Percentiles rank a stretch among this genome's conserved stretches.
These are phyloP conservation scores for Scleroderma citrinum DNA, from an alignment of 768 basidiomycete genomes.

Conservation along the genomic window DNA sequence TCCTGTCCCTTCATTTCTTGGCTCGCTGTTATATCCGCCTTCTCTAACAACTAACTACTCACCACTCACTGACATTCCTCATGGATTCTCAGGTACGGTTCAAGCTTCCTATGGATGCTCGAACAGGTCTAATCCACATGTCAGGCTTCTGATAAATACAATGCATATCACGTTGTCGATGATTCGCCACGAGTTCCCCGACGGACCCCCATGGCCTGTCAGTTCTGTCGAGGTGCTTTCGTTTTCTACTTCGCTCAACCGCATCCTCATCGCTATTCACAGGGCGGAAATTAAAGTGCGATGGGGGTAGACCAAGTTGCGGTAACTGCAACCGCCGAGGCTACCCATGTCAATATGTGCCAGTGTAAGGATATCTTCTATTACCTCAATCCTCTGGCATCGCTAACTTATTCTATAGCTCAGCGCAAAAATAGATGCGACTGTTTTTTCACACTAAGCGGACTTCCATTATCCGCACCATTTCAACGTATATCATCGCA, in stretches of 20 bases:
- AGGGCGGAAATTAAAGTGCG: conserved; percentile 73
- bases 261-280: conserved; percentile 4
- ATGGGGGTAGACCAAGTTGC: conserved; percentile 58
- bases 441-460: not conserved
- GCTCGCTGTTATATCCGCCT: not conserved
- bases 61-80: not conserved
- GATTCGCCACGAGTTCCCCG: conserved; percentile 30
- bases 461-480: not conserved
- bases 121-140: not conserved
- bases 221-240: conserved; percentile 58
- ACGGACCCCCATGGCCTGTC: conserved; percentile 66
- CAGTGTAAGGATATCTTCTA: conserved; percentile 49
- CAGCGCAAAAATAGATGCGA: conserved; percentile 26
- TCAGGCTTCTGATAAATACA: conserved; percentile 1
- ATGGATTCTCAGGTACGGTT: not conserved
- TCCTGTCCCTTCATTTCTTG: not conserved
- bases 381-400: not conserved
- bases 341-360: conserved; percentile 52
- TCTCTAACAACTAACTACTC: not conserved
- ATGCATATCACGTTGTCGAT: conserved; percentile 11
- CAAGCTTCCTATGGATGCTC: not conserved
- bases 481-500: conserved; percentile 1
- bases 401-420: conserved; percentile 13
- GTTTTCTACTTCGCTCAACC: not conserved
- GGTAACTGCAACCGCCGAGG: conserved; percentile 58